phyloP scores from a whole-genome alignment of 2,329 filamentous ascomycete genomes.

The Claviceps cyperi region DNA sequence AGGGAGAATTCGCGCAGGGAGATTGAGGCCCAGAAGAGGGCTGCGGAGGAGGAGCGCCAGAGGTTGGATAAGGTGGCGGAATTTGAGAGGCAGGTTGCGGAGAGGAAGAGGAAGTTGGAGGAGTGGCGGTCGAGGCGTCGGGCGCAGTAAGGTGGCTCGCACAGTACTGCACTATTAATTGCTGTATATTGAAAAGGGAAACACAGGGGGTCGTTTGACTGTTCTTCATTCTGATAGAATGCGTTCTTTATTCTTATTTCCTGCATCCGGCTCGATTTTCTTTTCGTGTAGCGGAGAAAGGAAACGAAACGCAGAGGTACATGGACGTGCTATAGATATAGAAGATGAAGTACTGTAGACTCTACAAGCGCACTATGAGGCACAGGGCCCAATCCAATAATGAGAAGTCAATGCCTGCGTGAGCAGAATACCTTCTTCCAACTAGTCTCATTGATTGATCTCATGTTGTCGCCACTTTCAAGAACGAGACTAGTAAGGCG shows the following conservation, averaged over 20 bases:
- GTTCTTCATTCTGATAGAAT: neutral
- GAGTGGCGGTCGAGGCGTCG: slow-evolving; percentile 27
- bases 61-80: slow-evolving; percentile 40
- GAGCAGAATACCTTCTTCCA: neutral
- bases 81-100: slow-evolving; percentile 43
- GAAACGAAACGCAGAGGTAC: neutral
- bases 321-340: neutral
- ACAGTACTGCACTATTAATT: neutral
- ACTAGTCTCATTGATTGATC: no score
- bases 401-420: no score
- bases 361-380: no score
- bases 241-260: neutral
- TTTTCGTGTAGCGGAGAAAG: no score
- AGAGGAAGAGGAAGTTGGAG: slow-evolving; percentile 32
- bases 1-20: slow-evolving; percentile 57
- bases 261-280: neutral
- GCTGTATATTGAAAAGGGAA: neutral
- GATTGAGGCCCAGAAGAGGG: slow-evolving; percentile 35
- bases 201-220: no score
- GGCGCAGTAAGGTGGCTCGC: slow-evolving; percentile 3
- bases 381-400: no score
- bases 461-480: no score
- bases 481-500: no score
- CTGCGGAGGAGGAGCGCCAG: slow-evolving; percentile 36
- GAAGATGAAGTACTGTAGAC: neutral